A percentile compares a stretch with the other conserved stretches of the same genome.
phyloP scores from a whole-genome alignment of 2,329 filamentous ascomycete species.

The Talaromyces rugulosus region DNA sequence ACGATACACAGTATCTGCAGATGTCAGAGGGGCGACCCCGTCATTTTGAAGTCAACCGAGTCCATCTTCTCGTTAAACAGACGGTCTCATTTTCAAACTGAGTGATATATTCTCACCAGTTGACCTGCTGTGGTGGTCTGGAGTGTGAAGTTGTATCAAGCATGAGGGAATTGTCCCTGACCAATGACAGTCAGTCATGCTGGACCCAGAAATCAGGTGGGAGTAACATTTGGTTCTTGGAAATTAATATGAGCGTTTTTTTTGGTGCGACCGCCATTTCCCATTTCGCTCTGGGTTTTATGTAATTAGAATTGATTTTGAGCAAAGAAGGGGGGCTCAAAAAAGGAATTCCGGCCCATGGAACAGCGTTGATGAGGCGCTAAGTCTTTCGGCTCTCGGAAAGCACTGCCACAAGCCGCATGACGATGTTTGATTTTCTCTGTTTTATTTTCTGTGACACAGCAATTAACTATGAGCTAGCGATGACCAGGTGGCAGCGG shows the following conservation, averaged over 20 bases:
- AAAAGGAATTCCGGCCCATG: neutral
- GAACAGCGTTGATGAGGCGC: neutral
- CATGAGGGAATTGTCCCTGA: neutral
- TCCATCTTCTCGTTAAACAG: neutral
- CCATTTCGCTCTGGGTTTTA: neutral
- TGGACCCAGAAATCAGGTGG: neutral
- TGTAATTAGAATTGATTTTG: neutral
- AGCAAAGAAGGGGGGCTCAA: no score
- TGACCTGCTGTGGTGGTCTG: neutral
- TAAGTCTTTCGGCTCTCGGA: neutral
- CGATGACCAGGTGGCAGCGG: neutral
- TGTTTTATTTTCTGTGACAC: no score
- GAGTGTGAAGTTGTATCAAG: neutral
- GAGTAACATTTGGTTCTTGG: neutral
- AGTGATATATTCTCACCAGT: neutral
- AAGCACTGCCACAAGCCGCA: no score
- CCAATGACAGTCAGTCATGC: neutral
- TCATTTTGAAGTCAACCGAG: neutral
- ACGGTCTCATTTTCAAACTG: neutral
- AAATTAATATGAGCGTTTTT: conserved; percentile 1
- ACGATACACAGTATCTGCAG: neutral
- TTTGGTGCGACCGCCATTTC: neutral
- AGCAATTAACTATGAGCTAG: no score
- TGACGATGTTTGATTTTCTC: no score
- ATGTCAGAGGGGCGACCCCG: no score